Evolutionary conservation across 2,329 filamentous ascomycete species (phyloP).

Genomic region (Alternaria panax): DNA sequence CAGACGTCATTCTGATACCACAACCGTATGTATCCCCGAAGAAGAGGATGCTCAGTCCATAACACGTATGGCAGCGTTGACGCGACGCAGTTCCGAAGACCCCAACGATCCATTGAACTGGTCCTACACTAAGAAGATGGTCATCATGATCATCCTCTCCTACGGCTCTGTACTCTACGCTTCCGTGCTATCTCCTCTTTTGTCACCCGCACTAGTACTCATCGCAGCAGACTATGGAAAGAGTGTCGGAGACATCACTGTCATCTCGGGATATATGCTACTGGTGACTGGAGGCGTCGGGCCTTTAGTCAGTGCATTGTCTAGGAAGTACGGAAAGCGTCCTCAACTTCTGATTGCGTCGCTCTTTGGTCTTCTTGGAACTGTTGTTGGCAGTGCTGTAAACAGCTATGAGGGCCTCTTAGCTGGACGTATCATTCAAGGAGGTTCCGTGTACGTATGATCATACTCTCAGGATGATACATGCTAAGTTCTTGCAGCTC

Average conservation of each 20-base stretch:
- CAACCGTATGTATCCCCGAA: slow-evolving; percentile 39
- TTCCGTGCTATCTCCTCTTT: slow-evolving; percentile 41
- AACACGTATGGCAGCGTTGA: slow-evolving; percentile 45
- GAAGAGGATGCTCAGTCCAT: slow-evolving; percentile 24
- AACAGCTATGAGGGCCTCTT: slow-evolving; percentile 41
- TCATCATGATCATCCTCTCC: slow-evolving; percentile 43
- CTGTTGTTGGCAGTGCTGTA: slow-evolving; percentile 35
- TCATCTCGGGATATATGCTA: slow-evolving; percentile 50
- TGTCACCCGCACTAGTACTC: slow-evolving; percentile 46
- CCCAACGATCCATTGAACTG: slow-evolving; percentile 50
- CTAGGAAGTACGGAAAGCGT: slow-evolving; percentile 46
- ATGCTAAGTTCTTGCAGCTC: slow-evolving; percentile 27
- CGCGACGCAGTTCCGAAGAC: slow-evolving; percentile 41
- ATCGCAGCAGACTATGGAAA: slow-evolving; percentile 41
- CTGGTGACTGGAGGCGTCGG: slow-evolving; percentile 46
- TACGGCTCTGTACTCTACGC: slow-evolving; percentile 47
- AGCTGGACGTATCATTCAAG: slow-evolving; percentile 46
- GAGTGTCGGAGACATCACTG: slow-evolving; percentile 42
- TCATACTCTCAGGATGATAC: slow-evolving; percentile 14
- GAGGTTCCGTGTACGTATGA: slow-evolving; percentile 28
- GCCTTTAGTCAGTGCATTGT: slow-evolving; percentile 41
- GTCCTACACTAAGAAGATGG: slow-evolving; percentile 41
- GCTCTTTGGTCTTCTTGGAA: slow-evolving; percentile 40
- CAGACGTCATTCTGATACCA: slow-evolving; percentile 44
- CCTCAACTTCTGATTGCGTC: slow-evolving; percentile 42